These are phyloP conservation scores for Hygrophoropsis aurantiaca DNA, from an alignment of 768 basidiomycete genomes.

Conservation along the genomic window DNA sequence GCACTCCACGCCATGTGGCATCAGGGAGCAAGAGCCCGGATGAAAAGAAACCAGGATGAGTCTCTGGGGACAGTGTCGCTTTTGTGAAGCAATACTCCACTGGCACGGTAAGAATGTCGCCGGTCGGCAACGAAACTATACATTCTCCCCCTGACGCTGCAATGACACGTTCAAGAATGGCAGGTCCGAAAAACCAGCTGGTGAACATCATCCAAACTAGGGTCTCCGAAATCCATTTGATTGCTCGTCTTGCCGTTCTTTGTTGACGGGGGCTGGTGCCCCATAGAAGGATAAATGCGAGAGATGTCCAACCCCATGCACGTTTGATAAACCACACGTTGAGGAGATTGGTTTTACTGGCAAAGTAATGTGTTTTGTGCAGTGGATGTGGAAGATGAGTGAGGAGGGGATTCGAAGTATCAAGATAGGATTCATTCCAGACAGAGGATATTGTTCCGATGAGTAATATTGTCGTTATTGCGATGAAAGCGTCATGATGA, in stretches of 20 bases:
- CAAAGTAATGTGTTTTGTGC: conserved; percentile 66
- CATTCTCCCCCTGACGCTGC: conserved; percentile 75
- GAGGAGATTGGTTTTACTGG: conserved; percentile 75
- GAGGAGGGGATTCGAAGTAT: conserved; percentile 79
- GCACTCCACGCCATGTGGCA: conserved; percentile 45
- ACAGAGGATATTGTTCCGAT: conserved; percentile 70
- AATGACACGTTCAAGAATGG: conserved; percentile 66
- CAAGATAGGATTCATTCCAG: conserved; percentile 66
- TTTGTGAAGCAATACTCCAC: conserved; percentile 54
- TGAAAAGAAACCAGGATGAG: conserved; percentile 66
- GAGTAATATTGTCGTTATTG: conserved; percentile 47
- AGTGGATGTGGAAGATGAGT: conserved; percentile 70
- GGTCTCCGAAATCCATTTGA: conserved; percentile 60
- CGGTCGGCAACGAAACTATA: conserved; percentile 59
- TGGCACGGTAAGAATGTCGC: conserved; percentile 54
- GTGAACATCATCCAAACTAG: conserved; percentile 74
- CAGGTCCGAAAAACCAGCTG: conserved; percentile 86
- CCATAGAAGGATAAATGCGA: conserved; percentile 59
- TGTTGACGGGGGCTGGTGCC: conserved; percentile 50
- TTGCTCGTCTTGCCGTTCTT: conserved; percentile 42
- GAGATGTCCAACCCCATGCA: conserved; percentile 89
- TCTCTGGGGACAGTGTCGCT: conserved; percentile 50
- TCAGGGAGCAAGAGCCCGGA: conserved; percentile 36
- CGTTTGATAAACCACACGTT: conserved; percentile 89
- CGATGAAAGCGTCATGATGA: conserved; percentile 35